These are phyloP conservation scores for Ramaria rubella DNA, from an alignment of 768 basidiomycete genomes.

Conservation along the genomic window DNA sequence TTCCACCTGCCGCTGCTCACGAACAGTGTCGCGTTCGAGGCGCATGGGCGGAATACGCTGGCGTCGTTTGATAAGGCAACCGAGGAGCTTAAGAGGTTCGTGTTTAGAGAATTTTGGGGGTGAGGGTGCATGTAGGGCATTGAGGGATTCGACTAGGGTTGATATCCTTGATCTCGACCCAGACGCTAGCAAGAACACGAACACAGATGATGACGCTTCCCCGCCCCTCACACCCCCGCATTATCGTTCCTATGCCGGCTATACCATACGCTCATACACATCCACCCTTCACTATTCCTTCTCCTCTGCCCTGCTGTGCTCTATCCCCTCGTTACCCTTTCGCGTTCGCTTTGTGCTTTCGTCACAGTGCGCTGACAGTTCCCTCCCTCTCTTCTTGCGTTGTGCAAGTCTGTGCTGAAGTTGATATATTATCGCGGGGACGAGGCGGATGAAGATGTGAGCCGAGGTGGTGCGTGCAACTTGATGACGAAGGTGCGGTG, in stretches of 20 bases:
- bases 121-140: conserved; percentile 48
- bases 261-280: conserved; percentile 55
- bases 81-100: conserved; percentile 41
- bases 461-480: too few species aligned
- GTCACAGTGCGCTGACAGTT: neutral
- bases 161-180: conserved; percentile 29
- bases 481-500: too few species aligned
- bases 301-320: too few species aligned
- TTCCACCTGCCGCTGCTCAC: conserved; percentile 44
- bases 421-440: conserved; percentile 39
- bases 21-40: conserved; percentile 56
- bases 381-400: conserved; percentile 31
- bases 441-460: too few species aligned
- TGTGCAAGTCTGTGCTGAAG: conserved; percentile 47
- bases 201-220: too few species aligned
- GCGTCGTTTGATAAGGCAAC: conserved; percentile 39
- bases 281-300: too few species aligned
- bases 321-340: too few species aligned
- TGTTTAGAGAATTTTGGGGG: conserved; percentile 50
- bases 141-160: conserved; percentile 41
- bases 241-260: conserved; percentile 44
- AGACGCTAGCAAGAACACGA: neutral
- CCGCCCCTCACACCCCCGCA: conserved; percentile 40
- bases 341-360: too few species aligned
- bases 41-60: conserved; percentile 53